Percentiles rank a stretch among this genome's conserved stretches.
Evolutionary conservation across 163 green algal species (phyloP).

Genomic region (Scenedesmus sp.): DNA sequence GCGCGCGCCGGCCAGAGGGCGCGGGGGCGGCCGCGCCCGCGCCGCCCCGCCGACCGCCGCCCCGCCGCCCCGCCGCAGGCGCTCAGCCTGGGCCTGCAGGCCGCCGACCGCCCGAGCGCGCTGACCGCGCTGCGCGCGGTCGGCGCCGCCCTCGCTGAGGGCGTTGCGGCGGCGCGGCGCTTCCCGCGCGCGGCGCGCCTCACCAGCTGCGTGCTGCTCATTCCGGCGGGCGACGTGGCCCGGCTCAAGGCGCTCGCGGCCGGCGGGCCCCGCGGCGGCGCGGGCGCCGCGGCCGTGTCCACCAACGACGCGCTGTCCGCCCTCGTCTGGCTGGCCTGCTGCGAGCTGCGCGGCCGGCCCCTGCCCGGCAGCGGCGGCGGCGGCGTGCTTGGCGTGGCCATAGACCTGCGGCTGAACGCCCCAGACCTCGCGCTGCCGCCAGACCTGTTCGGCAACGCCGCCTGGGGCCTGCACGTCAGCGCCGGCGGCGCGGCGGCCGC

Average conservation of each 20-base stretch:
- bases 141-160: not conserved
- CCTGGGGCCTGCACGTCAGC: slow-evolving; percentile 14
- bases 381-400: slow-evolving; percentile 7
- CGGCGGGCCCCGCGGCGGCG: no score
- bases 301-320: slow-evolving; percentile 38
- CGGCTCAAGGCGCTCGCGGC: slow-evolving; percentile 23
- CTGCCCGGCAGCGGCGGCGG: slow-evolving; percentile 2
- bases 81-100: slow-evolving; percentile 26
- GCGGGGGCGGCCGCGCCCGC: no score
- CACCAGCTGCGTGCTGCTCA: slow-evolving; percentile 6
- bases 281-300: no score
- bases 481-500: not conserved
- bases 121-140: not conserved
- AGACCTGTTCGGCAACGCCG: slow-evolving; percentile 27
- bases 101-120: not conserved
- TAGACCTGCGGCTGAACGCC: slow-evolving; percentile 25
- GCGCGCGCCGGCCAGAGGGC: no score
- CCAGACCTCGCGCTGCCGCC: slow-evolving; percentile 21
- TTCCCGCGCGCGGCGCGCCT: slow-evolving; percentile 1
- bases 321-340: slow-evolving; percentile 22
- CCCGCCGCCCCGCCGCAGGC: not conserved
- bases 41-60: no score
- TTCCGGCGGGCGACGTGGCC: slow-evolving; percentile 7
- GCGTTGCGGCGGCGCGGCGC: not conserved
- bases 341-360: slow-evolving; percentile 8